Percentiles rank a stretch among this genome's conserved stretches.
phyloP scores from a whole-genome alignment of 2,329 filamentous ascomycete genomes.

The Colletotrichum musicola region DNA sequence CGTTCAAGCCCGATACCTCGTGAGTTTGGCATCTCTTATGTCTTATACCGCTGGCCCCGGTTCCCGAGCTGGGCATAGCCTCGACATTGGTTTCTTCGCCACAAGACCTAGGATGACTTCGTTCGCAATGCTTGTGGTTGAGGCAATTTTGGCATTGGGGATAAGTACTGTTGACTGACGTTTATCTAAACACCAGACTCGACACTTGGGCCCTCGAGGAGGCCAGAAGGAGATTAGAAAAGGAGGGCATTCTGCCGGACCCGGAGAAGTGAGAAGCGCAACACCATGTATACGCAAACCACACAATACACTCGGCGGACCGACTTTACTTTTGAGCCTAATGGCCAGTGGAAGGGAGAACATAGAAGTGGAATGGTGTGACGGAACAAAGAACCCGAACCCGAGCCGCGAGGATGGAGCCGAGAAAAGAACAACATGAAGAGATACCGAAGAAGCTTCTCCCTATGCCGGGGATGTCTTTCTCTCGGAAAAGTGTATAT shows the following conservation, averaged over 20 bases:
- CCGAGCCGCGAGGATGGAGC: conserved; percentile 29
- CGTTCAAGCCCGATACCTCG: conserved; percentile 99
- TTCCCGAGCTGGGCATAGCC: too few relatives aligned
- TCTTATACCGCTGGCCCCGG: too few relatives aligned
- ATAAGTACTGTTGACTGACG: conserved; percentile 45
- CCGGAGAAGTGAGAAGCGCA: conserved; percentile 72
- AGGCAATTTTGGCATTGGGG: conserved; percentile 26
- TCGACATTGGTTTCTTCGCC: background rate
- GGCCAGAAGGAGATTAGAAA: conserved; percentile 93
- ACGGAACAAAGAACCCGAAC: conserved; percentile 32
- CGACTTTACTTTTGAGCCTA: background rate
- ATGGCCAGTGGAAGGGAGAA: conserved; percentile 19
- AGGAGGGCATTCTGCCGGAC: conserved; percentile 92
- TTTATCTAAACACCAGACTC: conserved; percentile 73
- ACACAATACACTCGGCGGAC: conserved; percentile 12
- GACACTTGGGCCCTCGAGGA: conserved; percentile 99
- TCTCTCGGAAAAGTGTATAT: conserved; percentile 46
- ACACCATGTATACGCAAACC: conserved; percentile 18
- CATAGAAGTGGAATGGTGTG: conserved; percentile 26
- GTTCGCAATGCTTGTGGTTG: background rate
- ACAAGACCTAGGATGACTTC: background rate
- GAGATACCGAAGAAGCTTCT: conserved; percentile 35
- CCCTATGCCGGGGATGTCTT: conserved; percentile 13
- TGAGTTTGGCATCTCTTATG: conserved; percentile 65
- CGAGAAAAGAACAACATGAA: conserved; percentile 32